These are phyloP conservation scores for Tylopilus rubrobrunneus DNA, from an alignment of 768 basidiomycete genomes.

Conservation along the genomic window DNA sequence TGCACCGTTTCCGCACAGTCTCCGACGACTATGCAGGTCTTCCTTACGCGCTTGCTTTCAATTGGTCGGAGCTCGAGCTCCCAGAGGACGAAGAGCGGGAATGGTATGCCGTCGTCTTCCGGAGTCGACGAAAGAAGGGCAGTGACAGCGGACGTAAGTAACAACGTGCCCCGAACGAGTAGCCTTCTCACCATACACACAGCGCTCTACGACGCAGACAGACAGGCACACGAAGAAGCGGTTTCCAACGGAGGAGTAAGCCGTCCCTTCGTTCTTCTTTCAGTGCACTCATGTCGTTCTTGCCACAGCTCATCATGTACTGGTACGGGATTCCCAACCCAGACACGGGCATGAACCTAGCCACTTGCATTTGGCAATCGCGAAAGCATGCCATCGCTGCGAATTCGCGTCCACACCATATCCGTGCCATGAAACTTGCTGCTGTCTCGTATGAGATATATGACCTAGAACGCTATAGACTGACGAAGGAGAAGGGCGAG, in stretches of 20 bases:
- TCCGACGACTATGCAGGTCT: slow-evolving; percentile 56
- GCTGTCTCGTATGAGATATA: slow-evolving; percentile 75
- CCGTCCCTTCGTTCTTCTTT: slow-evolving; percentile 9
- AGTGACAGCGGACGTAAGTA: slow-evolving; percentile 63
- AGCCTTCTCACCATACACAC: slow-evolving; percentile 6
- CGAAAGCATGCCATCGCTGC: slow-evolving; percentile 80
- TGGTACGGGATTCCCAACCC: slow-evolving; percentile 89
- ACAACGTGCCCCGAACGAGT: not conserved
- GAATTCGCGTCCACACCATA: slow-evolving; percentile 74
- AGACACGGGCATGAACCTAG: slow-evolving; percentile 78
- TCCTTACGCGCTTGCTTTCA: slow-evolving; percentile 79
- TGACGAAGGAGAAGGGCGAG: slow-evolving; percentile 65
- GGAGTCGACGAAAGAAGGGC: slow-evolving; percentile 68
- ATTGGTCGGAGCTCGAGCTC: slow-evolving; percentile 73
- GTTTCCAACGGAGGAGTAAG: slow-evolving; percentile 80
- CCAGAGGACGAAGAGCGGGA: slow-evolving; percentile 72
- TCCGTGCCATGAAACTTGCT: slow-evolving; percentile 79
- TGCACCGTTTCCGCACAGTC: slow-evolving; percentile 70
- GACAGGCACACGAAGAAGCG: slow-evolving; percentile 88
- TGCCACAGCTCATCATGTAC: slow-evolving; percentile 71
- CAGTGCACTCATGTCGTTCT: slow-evolving; percentile 5
- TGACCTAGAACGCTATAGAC: slow-evolving; percentile 66
- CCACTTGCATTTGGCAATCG: slow-evolving; percentile 95
- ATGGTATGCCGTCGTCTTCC: slow-evolving; percentile 92
- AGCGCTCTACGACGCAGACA: slow-evolving; percentile 87